phyloP scores from a whole-genome alignment of 1,284 basidiomycete species.

The Entoloma clypeatum region DNA sequence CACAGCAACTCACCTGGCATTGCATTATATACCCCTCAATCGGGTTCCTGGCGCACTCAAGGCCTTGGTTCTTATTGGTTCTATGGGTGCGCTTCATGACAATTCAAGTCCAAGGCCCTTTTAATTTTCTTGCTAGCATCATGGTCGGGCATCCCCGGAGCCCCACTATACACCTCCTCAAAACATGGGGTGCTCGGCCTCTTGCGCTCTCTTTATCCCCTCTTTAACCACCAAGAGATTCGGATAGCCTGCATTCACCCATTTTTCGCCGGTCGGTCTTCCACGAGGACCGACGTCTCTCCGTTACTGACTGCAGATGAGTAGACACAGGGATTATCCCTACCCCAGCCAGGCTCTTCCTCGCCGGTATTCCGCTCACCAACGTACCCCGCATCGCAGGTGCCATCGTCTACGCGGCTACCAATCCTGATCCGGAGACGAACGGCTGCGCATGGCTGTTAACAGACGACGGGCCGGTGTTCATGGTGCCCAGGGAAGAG shows the following conservation, averaged over 20 bases:
- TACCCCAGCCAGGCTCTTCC: slow-evolving; percentile 34
- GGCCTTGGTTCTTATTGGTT: slow-evolving; percentile 51
- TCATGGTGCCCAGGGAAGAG: slow-evolving; percentile 41
- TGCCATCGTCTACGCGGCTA: slow-evolving; percentile 49
- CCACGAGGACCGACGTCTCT: slow-evolving; percentile 1
- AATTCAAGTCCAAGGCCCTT: neutral
- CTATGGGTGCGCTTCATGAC: slow-evolving; percentile 39
- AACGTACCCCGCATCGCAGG: slow-evolving; percentile 49
- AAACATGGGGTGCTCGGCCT: slow-evolving; percentile 54
- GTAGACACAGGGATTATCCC: slow-evolving; percentile 48
- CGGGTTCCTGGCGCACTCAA: slow-evolving; percentile 38
- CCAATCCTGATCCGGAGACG: slow-evolving; percentile 42
- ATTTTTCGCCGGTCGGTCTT: slow-evolving; percentile 44
- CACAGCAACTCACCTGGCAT: slow-evolving; percentile 45
- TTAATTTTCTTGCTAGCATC: slow-evolving; percentile 36
- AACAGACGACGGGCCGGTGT: slow-evolving; percentile 47
- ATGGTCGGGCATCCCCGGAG: slow-evolving; percentile 44
- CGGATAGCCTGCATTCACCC: slow-evolving; percentile 50
- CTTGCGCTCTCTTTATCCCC: slow-evolving; percentile 44
- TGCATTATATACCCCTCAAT: slow-evolving; percentile 45
- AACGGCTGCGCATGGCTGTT: slow-evolving; percentile 47
- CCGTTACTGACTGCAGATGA: slow-evolving; percentile 5
- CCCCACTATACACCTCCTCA: slow-evolving; percentile 44
- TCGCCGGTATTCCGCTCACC: slow-evolving; percentile 50
- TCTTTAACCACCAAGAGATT: slow-evolving; percentile 36